Conservation (phyloP, 306 rosid species). For the Glycyrrhiza uralensis region DNA sequence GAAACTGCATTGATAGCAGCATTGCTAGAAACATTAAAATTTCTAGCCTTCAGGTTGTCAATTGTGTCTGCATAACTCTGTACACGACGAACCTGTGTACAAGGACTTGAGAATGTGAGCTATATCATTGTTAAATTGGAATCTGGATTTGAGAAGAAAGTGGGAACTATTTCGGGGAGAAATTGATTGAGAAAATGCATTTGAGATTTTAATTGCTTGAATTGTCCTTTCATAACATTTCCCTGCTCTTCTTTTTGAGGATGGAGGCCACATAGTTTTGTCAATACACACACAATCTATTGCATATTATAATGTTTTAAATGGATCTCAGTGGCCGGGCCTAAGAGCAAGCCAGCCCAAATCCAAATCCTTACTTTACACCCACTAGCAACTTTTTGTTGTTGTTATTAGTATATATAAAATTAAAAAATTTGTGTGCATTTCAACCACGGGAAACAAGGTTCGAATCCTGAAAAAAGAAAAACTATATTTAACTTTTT, state of each 20-base stretch:
- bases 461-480: too few species aligned
- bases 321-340: too few species aligned
- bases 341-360: too few species aligned
- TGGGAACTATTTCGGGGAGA: too few species aligned
- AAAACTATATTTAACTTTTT: too few species aligned
- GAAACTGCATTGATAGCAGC: constrained; percentile 29
- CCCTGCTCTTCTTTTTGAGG: neutral
- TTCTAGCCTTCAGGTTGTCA: constrained; percentile 58
- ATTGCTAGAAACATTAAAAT: constrained; percentile 27
- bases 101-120: neutral
- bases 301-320: neutral
- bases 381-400: too few species aligned
- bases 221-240: neutral
- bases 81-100: constrained; percentile 57
- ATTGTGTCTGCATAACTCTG: constrained; percentile 56
- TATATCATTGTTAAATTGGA: neutral
- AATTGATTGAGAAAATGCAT: neutral
- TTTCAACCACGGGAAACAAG: too few species aligned
- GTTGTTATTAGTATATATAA: too few species aligned
- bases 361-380: too few species aligned
- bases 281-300: neutral
- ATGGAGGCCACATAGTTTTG: neutral
- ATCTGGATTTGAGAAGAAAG: neutral
- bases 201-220: neutral
- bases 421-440: too few species aligned